Percentiles rank a stretch among this genome's conserved stretches.
phyloP scores from a whole-genome alignment of 768 basidiomycete genomes.

The Auricularia auricula-judae region DNA sequence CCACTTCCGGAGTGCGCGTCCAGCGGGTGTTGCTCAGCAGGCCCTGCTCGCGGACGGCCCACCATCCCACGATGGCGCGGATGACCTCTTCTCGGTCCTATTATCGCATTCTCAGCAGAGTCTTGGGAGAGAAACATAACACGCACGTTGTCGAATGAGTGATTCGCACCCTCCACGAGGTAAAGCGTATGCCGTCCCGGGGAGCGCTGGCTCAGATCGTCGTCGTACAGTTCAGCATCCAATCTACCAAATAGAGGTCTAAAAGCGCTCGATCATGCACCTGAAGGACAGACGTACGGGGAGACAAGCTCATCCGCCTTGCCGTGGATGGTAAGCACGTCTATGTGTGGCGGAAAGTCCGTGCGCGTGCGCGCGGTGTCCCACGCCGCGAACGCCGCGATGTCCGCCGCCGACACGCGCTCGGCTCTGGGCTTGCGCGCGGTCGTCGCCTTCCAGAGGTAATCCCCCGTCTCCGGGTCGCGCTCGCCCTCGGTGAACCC shows the following conservation, averaged over 20 bases:
- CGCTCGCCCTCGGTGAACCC: neutral
- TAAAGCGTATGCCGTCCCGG: conserved; percentile 65
- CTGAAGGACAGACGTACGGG: conserved; percentile 35
- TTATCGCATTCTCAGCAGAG: neutral
- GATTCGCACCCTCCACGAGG: conserved; percentile 64
- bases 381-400: conserved; percentile 52
- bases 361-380: conserved; percentile 61
- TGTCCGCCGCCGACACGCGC: conserved; percentile 45
- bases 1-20: conserved; percentile 11
- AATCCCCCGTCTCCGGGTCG: conserved; percentile 34
- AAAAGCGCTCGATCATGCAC: conserved; percentile 58
- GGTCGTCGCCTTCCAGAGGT: conserved; percentile 51
- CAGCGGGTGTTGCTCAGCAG: conserved; percentile 53
- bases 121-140: conserved; percentile 7
- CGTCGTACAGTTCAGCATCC: conserved; percentile 9
- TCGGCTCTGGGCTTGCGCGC: conserved; percentile 48
- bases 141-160: conserved; percentile 56
- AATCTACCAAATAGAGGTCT: neutral
- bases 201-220: conserved; percentile 21
- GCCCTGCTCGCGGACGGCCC: conserved; percentile 33
- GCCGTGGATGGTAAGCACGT: conserved; percentile 77
- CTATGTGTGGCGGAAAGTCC: conserved; percentile 45
- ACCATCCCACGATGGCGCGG: conserved; percentile 60
- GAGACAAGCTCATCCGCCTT: conserved; percentile 56
- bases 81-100: conserved; percentile 58